Conservation (phyloP, 2,329 filamentous ascomycete species). For the Penicillium concentricum region DNA sequence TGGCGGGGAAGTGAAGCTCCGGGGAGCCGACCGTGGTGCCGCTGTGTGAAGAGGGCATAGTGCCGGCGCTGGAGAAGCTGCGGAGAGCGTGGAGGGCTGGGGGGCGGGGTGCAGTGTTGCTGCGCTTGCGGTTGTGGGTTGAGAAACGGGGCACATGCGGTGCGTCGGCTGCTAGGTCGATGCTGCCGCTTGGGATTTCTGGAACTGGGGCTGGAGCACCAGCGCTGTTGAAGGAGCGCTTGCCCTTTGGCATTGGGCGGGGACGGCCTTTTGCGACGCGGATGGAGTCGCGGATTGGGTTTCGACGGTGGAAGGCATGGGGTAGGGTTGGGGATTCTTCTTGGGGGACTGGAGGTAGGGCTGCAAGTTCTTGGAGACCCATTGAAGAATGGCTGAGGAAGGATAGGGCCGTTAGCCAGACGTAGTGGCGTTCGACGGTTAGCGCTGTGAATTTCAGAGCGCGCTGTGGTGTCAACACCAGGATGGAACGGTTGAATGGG, state of each 20-base stretch:
- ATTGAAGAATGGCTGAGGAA: constrained; percentile 91
- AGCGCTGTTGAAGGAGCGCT: constrained; percentile 38
- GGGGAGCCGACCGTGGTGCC: constrained; percentile 60
- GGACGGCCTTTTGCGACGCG: constrained; percentile 76
- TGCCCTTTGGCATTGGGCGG: constrained; percentile 42
- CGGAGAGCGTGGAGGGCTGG: constrained; percentile 62
- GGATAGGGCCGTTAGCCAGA: constrained; percentile 91
- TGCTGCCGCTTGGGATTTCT: constrained; percentile 30
- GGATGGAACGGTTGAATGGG: constrained; percentile 87
- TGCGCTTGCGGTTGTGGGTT: constrained; percentile 76
- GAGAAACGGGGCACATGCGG: constrained; percentile 56
- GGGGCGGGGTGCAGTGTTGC: constrained; percentile 75
- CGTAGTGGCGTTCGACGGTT: constrained; percentile 80
- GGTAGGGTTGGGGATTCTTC: constrained; percentile 46
- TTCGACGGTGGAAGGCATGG: constrained; percentile 49
- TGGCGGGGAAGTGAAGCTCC: constrained; percentile 52
- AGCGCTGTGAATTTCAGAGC: constrained; percentile 92
- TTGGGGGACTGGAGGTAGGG: constrained; percentile 55
- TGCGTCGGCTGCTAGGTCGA: constrained; percentile 45
- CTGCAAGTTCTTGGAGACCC: constrained; percentile 70
- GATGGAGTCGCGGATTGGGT: constrained; percentile 81
- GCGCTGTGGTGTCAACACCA: constrained; percentile 89
- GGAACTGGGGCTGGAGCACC: constrained; percentile 33
- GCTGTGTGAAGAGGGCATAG: constrained; percentile 47
- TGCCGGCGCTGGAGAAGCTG: constrained; percentile 63